Evolutionary conservation across 345 rosid species (phyloP).

Genomic region (Ceriops tagal): DNA sequence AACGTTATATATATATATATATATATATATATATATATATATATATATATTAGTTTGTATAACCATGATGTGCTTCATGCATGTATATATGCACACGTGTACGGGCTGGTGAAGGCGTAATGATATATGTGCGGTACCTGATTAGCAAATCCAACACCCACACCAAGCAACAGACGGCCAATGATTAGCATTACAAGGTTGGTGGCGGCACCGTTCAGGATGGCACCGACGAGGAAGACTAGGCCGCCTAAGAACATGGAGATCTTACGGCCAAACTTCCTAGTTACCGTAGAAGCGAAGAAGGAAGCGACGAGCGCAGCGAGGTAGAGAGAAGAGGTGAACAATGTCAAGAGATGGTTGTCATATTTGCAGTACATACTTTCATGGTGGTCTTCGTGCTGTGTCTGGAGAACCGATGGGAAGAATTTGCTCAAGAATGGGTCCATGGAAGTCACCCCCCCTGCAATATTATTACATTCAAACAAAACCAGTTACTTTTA

Average conservation of each 20-base stretch:
- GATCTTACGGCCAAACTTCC: slow-evolving; percentile 54
- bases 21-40: too few relatives aligned
- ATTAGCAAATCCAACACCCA: slow-evolving; percentile 85
- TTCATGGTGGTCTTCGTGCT: slow-evolving; percentile 22
- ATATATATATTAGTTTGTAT: too few relatives aligned
- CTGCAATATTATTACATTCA: slow-evolving; percentile 18
- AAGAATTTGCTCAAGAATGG: slow-evolving; percentile 59
- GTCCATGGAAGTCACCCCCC: slow-evolving; percentile 85
- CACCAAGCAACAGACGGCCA: slow-evolving; percentile 69
- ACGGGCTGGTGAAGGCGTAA: too few relatives aligned
- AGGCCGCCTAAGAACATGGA: slow-evolving; percentile 66
- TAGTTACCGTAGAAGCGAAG: slow-evolving; percentile 52
- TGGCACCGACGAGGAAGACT: slow-evolving; percentile 54
- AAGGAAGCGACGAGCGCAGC: slow-evolving; percentile 69
- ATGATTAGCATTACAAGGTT: slow-evolving; percentile 52
- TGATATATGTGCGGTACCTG: slow-evolving; percentile 38
- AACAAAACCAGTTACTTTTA: too few relatives aligned
- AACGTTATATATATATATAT: too few relatives aligned
- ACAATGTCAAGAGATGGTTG: slow-evolving; percentile 54
- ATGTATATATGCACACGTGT: too few relatives aligned
- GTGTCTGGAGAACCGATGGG: slow-evolving; percentile 44
- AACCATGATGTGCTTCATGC: too few relatives aligned
- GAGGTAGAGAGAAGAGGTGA: slow-evolving; percentile 78
- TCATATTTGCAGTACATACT: slow-evolving; percentile 75
- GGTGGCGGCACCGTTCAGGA: slow-evolving; percentile 55